Percentiles rank a stretch among this genome's conserved stretches.
Evolutionary conservation across 139 green algal genomes (phyloP).

Genomic region (Pedinophyceae sp.): DNA sequence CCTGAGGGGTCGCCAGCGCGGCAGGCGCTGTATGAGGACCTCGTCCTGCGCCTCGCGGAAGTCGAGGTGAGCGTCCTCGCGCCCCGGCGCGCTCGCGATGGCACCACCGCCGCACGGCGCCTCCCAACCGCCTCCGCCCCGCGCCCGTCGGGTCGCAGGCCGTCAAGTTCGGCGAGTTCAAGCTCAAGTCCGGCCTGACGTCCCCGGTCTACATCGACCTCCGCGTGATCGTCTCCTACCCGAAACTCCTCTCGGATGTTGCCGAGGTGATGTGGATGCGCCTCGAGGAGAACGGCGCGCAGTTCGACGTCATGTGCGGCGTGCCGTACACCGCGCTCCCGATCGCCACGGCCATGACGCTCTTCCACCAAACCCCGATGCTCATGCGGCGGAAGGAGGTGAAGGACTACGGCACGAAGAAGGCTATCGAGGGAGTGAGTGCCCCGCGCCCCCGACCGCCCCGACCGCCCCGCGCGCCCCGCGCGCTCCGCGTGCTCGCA

Average conservation of each 20-base stretch:
- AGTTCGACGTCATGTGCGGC: slow-evolving; percentile 94
- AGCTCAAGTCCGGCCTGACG: slow-evolving; percentile 90
- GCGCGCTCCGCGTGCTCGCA: no score
- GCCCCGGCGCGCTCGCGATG: no score
- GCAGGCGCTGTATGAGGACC: no score
- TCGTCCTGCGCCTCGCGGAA: slow-evolving; percentile 76
- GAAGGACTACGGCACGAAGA: slow-evolving; percentile 90
- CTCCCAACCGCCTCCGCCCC: background rate
- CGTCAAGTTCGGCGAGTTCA: slow-evolving; percentile 98
- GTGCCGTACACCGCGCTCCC: slow-evolving; percentile 98
- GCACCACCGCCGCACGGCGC: background rate
- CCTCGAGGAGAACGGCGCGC: slow-evolving; percentile 21
- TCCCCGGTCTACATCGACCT: slow-evolving; percentile 97
- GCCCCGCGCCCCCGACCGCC: no score
- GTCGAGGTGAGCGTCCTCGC: slow-evolving; percentile 55
- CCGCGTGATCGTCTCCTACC: slow-evolving; percentile 95
- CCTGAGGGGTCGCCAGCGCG: no score
- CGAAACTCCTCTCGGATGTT: slow-evolving; percentile 78
- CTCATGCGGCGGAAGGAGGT: slow-evolving; percentile 69
- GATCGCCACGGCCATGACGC: slow-evolving; percentile 91
- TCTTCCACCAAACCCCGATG: slow-evolving; percentile 76
- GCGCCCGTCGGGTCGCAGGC: slow-evolving; percentile 38
- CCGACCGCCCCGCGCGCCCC: no score
- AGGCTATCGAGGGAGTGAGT: background rate
- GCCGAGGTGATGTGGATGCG: slow-evolving; percentile 74